phyloP scores from a whole-genome alignment of 192 early-diverging fungal species.

The Backusella psychrophila region DNA sequence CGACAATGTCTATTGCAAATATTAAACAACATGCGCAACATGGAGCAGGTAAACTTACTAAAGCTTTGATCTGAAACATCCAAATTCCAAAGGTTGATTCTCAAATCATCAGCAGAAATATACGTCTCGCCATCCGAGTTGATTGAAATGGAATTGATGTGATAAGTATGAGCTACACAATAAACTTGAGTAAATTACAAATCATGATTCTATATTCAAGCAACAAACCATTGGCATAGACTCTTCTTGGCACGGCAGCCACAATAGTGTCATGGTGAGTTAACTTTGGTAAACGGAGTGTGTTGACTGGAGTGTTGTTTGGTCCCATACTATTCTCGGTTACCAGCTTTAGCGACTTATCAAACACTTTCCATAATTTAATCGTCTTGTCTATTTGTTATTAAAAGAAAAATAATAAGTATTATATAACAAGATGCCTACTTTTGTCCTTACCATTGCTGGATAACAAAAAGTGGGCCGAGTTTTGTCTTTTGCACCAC shows the following conservation, averaged over 20 bases:
- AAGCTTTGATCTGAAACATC: conserved; percentile 89
- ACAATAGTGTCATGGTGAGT: conserved; percentile 86
- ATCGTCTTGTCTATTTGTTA: conserved; percentile 79
- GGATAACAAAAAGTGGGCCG: conserved; percentile 87
- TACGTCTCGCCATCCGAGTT: conserved; percentile 92
- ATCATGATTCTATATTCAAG: not conserved
- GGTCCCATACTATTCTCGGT: conserved; percentile 75
- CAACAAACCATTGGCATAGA: conserved; percentile 71
- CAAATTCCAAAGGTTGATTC: conserved; percentile 94
- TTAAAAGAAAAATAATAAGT: not conserved
- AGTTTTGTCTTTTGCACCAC: conserved; percentile 88
- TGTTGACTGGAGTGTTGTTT: conserved; percentile 39
- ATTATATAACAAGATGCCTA: not conserved
- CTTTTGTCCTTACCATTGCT: conserved; percentile 65
- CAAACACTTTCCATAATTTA: conserved; percentile 94
- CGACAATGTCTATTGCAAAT: conserved; percentile 82
- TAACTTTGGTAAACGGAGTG: conserved; percentile 75
- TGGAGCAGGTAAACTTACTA: conserved; percentile 34
- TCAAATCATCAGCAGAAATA: conserved; percentile 87
- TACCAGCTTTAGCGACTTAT: conserved; percentile 85
- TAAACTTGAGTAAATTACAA: too few species aligned
- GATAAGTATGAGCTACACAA: conserved; percentile 77
- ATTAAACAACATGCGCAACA: not conserved
- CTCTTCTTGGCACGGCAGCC: conserved; percentile 82
- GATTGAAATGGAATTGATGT: conserved; percentile 94